phyloP scores from a whole-genome alignment of 192 early-diverging fungal genomes.

The Backusella tuberculispora region DNA sequence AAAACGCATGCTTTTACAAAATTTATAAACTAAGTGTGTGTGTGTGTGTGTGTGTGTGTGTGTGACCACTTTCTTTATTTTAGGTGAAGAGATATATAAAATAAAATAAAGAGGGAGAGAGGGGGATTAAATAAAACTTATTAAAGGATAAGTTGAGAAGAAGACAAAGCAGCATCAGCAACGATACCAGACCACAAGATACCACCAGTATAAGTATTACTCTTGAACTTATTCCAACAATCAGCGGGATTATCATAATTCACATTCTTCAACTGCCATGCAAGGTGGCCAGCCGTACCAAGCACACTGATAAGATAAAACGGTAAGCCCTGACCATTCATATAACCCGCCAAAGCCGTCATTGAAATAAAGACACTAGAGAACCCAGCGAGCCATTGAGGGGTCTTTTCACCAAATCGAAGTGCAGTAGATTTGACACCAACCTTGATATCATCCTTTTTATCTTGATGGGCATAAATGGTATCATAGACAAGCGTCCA shows the following conservation, averaged over 20 bases:
- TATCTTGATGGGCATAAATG: slow-evolving; percentile 98
- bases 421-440: slow-evolving; percentile 94
- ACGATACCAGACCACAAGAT: slow-evolving; percentile 77
- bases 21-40: background rate
- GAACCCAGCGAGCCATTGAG: slow-evolving; percentile 71
- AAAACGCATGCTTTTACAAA: background rate
- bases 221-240: slow-evolving; percentile 81
- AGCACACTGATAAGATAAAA: slow-evolving; percentile 76
- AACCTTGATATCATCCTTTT: slow-evolving; percentile 81
- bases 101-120: background rate
- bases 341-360: slow-evolving; percentile 75
- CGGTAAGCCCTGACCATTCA: slow-evolving; percentile 74
- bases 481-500: slow-evolving; percentile 98
- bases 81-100: background rate
- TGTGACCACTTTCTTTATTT: background rate
- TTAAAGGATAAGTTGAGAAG: background rate
- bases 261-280: slow-evolving; percentile 81
- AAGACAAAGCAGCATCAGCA: slow-evolving; percentile 51
- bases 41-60: slow-evolving; percentile 7
- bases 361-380: slow-evolving; percentile 68
- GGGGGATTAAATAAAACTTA: background rate
- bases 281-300: slow-evolving; percentile 74
- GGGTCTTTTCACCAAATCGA: slow-evolving; percentile 76
- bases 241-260: slow-evolving; percentile 63
- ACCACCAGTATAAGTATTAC: slow-evolving; percentile 79